Base-by-base conservation (phyloP, 1,139 yeast species). In the Lodderomyces orthopsilosis region DNA sequence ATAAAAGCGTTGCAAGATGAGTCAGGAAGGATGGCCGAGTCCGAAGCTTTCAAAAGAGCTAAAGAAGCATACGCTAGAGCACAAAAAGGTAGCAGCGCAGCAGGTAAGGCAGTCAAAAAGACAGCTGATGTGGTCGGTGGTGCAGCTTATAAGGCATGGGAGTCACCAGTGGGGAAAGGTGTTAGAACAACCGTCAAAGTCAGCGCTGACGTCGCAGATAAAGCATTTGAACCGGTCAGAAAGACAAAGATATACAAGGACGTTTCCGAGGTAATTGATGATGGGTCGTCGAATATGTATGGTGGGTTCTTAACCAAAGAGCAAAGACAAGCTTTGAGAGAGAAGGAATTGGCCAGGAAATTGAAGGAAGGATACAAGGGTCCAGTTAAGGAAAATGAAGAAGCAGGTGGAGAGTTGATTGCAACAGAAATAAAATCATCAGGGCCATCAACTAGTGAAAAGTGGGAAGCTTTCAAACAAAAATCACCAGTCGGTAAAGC, bases 1-100 rank as follows among this genome's bases (percentile, higher is more conserved):
- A 89, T 94, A 59, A 93, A 93, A 65, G 96, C 96, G 12, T 76
- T 94, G 46, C 96, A 90, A 62, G 97, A 93, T 65, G 98, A 95
- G 54, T 89, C 98, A 2, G 98, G 97, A 32, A 81, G 91, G 57
- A 79, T 94, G 62, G 90, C 96, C 26, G 98, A 93, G 54, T 84
- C 94, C 40, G 97, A 91, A 46, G 95, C 98, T 2, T 91, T 88
- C 70, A 88, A 85, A 63, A 83, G 77, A 58, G 98, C 98, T 39
- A 85, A 87, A 58, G 97, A 90, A 52, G 98, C 98, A 0, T 89
- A 85, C 56, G 89, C 86, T 46, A 77, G 74, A 51, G 97, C 98
- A 3, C 94, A 84, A 59, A 79, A 79, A 58, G 86, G 89, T 10
- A 75, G 85, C 14, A 79, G 91, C 36, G 90, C 90, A 35, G 88